Evolutionary conservation across 495 filamentous ascomycete species (phyloP).

Genomic region (Schizothecium vesticola): DNA sequence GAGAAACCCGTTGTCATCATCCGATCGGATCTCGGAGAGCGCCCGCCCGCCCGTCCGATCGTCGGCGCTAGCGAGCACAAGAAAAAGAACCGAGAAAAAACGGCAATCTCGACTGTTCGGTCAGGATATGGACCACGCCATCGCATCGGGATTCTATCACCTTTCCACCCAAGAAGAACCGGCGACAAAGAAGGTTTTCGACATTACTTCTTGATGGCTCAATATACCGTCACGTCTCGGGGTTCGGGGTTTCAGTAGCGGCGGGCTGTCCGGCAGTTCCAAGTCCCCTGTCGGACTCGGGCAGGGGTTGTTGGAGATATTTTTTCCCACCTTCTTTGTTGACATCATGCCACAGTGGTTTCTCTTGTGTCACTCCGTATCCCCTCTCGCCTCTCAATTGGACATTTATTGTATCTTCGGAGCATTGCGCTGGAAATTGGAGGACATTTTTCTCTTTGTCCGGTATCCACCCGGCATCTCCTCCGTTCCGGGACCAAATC

Average conservation of each 20-base stretch:
- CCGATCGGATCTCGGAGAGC: background rate
- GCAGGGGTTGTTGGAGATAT: background rate
- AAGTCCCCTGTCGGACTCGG: background rate
- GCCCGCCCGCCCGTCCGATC: background rate
- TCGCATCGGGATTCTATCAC: background rate
- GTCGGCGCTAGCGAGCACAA: background rate
- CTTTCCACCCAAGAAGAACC: background rate
- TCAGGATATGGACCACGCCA: background rate
- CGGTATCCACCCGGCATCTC: background rate
- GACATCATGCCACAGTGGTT: background rate
- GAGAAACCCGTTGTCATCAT: background rate
- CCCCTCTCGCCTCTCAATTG: background rate
- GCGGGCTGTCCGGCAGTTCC: background rate
- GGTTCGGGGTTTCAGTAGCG: background rate
- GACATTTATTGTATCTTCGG: background rate
- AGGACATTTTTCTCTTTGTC: background rate
- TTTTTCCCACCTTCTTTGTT: background rate
- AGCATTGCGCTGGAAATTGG: background rate
- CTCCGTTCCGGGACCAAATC: background rate
- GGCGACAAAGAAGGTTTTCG: background rate
- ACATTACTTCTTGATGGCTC: background rate
- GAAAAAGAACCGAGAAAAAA: background rate
- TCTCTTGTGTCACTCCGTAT: background rate
- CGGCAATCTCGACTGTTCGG: background rate
- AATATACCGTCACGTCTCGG: background rate